phyloP scores from a whole-genome alignment of 176 grass and related monocot species.

The Aegilops sharonensis region DNA sequence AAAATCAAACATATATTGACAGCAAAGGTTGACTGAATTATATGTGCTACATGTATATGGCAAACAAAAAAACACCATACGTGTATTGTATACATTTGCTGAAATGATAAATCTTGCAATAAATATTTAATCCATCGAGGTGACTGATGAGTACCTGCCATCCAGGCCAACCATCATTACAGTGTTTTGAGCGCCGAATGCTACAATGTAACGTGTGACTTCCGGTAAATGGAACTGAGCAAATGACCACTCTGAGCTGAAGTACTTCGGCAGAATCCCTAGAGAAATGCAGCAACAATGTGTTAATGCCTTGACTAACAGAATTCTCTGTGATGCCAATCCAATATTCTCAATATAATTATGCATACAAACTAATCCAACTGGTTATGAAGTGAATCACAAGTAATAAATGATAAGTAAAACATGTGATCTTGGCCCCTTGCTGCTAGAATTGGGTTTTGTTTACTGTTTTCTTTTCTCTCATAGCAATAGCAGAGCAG shows the following conservation, averaged over 20 bases:
- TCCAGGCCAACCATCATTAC: slow-evolving; percentile 91
- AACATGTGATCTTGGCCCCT: not conserved
- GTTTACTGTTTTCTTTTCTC: not conserved
- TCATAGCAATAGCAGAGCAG: not conserved
- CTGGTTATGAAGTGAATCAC: not conserved
- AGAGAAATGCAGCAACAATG: slow-evolving; percentile 32
- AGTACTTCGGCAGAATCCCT: slow-evolving; percentile 88
- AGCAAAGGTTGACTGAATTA: not conserved
- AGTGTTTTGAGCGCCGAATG: slow-evolving; percentile 82
- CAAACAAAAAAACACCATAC: not conserved
- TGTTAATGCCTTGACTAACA: not conserved
- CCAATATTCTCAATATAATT: not conserved
- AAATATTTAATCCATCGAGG: slow-evolving; percentile 9
- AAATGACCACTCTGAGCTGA: slow-evolving; percentile 98
- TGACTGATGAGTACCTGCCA: slow-evolving; percentile 68
- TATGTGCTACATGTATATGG: not conserved
- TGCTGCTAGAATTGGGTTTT: not conserved
- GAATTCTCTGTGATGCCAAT: not conserved
- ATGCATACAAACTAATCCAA: slow-evolving; percentile 5
- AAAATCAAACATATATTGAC: not conserved
- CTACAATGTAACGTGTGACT: slow-evolving; percentile 80
- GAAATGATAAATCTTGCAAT: not conserved
- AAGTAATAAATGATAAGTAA: not conserved
- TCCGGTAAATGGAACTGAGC: slow-evolving; percentile 93
- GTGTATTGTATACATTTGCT: not conserved